Evolutionary conservation across 1,284 basidiomycete species (phyloP).

Genomic region (Flammula alnicola): DNA sequence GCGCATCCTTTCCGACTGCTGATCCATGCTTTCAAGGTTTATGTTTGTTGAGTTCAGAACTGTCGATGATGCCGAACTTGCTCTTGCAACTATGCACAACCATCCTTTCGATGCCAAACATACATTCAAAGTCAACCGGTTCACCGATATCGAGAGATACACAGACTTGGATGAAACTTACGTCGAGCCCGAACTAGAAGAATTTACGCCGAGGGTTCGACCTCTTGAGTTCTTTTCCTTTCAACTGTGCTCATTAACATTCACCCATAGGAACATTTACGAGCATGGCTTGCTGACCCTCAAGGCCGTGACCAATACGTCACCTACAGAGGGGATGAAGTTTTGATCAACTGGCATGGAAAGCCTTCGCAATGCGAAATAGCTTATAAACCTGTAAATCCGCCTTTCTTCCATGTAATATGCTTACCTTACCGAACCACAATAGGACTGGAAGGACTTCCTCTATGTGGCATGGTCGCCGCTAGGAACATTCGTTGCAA

Average conservation of each 20-base stretch:
- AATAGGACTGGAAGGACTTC: conserved; percentile 91
- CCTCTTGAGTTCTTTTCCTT: neutral
- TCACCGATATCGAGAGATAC: conserved; percentile 92
- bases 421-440: conserved; percentile 10
- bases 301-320: conserved; percentile 96
- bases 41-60: conserved; percentile 90
- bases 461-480: conserved; percentile 98
- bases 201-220: conserved; percentile 81
- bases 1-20: conserved; percentile 12
- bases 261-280: conserved; percentile 83
- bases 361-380: conserved; percentile 88
- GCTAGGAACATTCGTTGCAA: conserved; percentile 91
- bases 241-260: neutral
- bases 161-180: conserved; percentile 85
- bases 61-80: conserved; percentile 81
- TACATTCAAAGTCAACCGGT: conserved; percentile 89
- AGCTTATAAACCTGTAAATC: conserved; percentile 74
- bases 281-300: conserved; percentile 93
- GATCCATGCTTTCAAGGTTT: conserved; percentile 55
- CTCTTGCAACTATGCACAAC: conserved; percentile 82
- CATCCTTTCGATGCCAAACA: conserved; percentile 93
- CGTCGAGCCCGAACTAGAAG: conserved; percentile 78
- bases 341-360: conserved; percentile 93
- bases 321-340: conserved; percentile 92
- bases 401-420: conserved; percentile 9